Base-by-base conservation (phyloP, 441 rosid genomes). In the Arabidopsis lyrata region DNA sequence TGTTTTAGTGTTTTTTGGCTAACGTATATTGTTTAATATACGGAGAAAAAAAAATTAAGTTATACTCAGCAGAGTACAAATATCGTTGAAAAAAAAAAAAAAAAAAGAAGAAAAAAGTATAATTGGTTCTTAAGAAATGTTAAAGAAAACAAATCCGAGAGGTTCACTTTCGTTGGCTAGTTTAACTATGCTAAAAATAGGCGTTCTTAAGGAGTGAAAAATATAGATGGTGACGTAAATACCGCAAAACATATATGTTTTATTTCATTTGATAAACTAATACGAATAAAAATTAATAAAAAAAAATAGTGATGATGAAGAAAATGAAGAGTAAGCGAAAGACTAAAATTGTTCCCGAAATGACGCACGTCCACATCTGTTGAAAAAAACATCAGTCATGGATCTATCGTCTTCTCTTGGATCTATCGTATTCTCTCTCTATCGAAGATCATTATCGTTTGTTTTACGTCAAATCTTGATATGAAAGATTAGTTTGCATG, bases 401-500 rank as follows among this genome's bases (percentile, higher is more conserved):
- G 7, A 49, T 20, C 54, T 20, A 10, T 49, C 1, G 14, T 18
- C 29, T 49, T 49, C 29, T 24, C 27, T 24, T 18, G 53, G 7
- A 49, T 20, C 54, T 20, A 9, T 48, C 3, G 3, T 18, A 12
- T 48, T 48, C 27, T 24, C 27, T 42, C 41, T 61, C 66, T 8
- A 24, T 66, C 59, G 36, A 58, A 52, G 58, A 60, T 60, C 69
- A 67, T 13, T 10, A 36, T 34, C n/a, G 39, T 59, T 53, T 44
- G 41, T 24, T 54, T 67, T 53, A 14, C 22, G 42, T 60, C 12
- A 55, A 22, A 24, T 48, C 42, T 5, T 56, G 41, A 8, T 49
- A 22, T 36, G 7, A 73, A 41, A 49, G 8, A 64, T 35, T 18
- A 38, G 36, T 34, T 55, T 70, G 72, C 55, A 77, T 82, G 83